A percentile compares a stretch with the other conserved stretches of the same genome.
Evolutionary conservation across 768 basidiomycete species (phyloP).

Genomic region (Pisolithus tinctorius): DNA sequence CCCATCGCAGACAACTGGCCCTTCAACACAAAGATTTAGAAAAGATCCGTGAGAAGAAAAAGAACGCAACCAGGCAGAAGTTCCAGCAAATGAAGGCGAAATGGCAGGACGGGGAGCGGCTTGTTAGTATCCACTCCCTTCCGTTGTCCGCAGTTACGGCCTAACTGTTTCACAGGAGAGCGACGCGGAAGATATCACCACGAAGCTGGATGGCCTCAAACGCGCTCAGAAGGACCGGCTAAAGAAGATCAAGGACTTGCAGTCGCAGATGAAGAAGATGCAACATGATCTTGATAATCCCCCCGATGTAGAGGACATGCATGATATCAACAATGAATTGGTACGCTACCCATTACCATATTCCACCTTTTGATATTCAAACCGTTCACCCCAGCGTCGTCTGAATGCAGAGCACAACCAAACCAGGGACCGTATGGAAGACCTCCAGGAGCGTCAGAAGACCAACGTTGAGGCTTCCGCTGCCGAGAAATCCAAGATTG

Average conservation of each 20-base stretch:
- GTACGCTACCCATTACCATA: conserved; percentile 31
- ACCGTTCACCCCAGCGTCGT: conserved; percentile 14
- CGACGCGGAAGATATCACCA: conserved; percentile 43
- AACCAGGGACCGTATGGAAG: conserved; percentile 20
- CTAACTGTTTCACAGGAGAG: conserved; percentile 38
- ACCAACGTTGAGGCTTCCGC: conserved; percentile 30
- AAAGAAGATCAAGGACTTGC: conserved; percentile 46
- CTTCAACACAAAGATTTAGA: conserved; percentile 40
- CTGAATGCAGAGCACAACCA: conserved; percentile 21
- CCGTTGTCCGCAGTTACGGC: neutral
- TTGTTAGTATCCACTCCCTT: conserved; percentile 35
- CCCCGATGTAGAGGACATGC: conserved; percentile 41
- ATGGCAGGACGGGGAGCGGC: conserved; percentile 41
- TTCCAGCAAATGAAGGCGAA: conserved; percentile 44
- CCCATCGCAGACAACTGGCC: conserved; percentile 40
- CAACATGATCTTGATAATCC: conserved; percentile 45
- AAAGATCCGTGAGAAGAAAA: conserved; percentile 44
- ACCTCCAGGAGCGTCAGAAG: conserved; percentile 35
- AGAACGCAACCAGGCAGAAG: conserved; percentile 45
- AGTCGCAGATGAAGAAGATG: conserved; percentile 43
- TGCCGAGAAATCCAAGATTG: conserved; percentile 25
- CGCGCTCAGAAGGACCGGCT: conserved; percentile 52
- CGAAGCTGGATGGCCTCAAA: conserved; percentile 48
- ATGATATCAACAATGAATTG: conserved; percentile 37
- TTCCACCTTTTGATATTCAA: neutral